These are phyloP conservation scores for Batrachochytrium dendrobatidis DNA, from an alignment of 371 early-diverging fungal genomes.

Conservation along the genomic window DNA sequence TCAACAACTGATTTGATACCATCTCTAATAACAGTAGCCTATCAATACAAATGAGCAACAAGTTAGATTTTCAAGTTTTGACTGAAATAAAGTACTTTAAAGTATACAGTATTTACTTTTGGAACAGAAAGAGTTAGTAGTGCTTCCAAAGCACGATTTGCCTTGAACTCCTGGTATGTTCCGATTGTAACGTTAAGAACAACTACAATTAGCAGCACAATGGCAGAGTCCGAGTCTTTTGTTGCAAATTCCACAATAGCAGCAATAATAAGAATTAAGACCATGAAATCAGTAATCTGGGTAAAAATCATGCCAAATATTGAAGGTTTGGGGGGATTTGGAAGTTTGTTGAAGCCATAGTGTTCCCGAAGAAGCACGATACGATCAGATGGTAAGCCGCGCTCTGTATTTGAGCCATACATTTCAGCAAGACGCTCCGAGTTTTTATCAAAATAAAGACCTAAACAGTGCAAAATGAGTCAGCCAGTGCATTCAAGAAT, in stretches of 20 bases:
- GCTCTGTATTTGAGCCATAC: slow-evolving; percentile 64
- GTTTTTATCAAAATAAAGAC: slow-evolving; percentile 81
- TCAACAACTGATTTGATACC: slow-evolving; percentile 56
- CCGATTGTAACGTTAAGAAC: slow-evolving; percentile 73
- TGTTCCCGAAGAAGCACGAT: slow-evolving; percentile 46
- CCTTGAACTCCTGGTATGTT: slow-evolving; percentile 81
- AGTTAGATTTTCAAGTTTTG: slow-evolving; percentile 11
- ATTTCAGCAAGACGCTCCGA: slow-evolving; percentile 68
- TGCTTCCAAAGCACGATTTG: slow-evolving; percentile 83
- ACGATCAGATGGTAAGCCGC: slow-evolving; percentile 55
- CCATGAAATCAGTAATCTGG: slow-evolving; percentile 79
- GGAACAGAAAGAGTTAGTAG: slow-evolving; percentile 73
- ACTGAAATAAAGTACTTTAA: background rate
- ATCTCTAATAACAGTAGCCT: slow-evolving; percentile 67
- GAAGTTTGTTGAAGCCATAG: slow-evolving; percentile 72
- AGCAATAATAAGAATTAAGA: slow-evolving; percentile 65
- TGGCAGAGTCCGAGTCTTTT: slow-evolving; percentile 45
- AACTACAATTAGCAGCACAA: slow-evolving; percentile 59
- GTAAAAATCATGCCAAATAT: slow-evolving; percentile 62
- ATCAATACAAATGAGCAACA: slow-evolving; percentile 10
- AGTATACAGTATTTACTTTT: slow-evolving; percentile 26
- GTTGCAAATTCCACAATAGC: slow-evolving; percentile 62
- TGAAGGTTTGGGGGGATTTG: slow-evolving; percentile 57
- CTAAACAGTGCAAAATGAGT: slow-evolving; percentile 18
- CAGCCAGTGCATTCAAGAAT: no score